phyloP scores from a whole-genome alignment of 1,139 yeast genomes.

The Hanseniaspora sp. region DNA sequence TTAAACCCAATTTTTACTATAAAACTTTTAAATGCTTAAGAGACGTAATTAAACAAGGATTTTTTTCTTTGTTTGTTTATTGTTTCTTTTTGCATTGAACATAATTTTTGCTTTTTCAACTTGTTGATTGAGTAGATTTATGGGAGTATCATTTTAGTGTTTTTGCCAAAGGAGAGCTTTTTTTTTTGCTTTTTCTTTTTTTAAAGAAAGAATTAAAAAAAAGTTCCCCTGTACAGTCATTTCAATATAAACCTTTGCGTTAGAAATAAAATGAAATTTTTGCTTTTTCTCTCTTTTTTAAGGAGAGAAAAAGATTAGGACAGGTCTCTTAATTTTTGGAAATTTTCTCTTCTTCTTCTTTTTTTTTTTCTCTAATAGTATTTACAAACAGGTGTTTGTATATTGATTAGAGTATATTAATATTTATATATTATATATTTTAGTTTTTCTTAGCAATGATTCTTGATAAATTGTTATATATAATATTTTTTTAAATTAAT shows the following conservation, averaged over 20 bases:
- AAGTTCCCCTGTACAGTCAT: conserved; percentile 8
- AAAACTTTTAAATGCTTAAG: neutral
- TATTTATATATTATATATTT: neutral
- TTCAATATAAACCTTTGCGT: conserved; percentile 16
- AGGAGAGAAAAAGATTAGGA: conserved; percentile 1
- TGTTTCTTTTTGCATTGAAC: neutral
- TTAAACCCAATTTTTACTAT: neutral
- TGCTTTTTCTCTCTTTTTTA: neutral
- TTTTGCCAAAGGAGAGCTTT: neutral
- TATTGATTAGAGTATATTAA: neutral
- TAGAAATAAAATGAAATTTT: conserved; percentile 9
- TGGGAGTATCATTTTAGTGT: conserved; percentile 15
- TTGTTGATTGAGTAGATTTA: neutral
- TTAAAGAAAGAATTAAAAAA: too few species aligned
- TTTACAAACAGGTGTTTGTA: conserved; percentile 12
- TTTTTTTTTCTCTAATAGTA: neutral
- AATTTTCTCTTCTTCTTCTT: neutral
- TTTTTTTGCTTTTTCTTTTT: neutral
- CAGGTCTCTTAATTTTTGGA: conserved; percentile 16
- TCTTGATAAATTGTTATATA: too few species aligned
- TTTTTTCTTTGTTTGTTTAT: neutral
- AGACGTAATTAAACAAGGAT: neutral
- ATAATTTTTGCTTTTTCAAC: neutral
- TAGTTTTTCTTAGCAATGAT: too few species aligned
- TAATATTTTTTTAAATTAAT: too few species aligned